Conservation (phyloP, 225 moss, liverwort and hornwort species). For the Polytrichum commune region DNA sequence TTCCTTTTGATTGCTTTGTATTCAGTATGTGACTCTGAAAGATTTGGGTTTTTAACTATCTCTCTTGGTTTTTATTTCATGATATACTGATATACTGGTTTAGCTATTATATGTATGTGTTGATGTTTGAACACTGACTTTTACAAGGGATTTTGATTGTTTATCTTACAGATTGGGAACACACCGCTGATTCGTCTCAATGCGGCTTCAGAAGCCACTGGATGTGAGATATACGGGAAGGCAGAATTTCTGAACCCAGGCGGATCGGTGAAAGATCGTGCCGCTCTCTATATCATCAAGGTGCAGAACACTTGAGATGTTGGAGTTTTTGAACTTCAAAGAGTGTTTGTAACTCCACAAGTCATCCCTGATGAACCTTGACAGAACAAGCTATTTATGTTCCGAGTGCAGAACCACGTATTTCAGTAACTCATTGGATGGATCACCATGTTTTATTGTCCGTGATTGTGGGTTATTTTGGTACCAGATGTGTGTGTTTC, state of each 20-base stretch:
- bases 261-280: constrained; percentile 95
- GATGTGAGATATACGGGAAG: constrained; percentile 97
- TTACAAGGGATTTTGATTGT: neutral
- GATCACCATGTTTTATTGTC: no score
- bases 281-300: constrained; percentile 89
- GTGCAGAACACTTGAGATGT: constrained; percentile 11
- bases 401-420: no score
- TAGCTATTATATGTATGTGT: neutral
- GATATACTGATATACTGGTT: neutral
- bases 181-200: constrained; percentile 86
- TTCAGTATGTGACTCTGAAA: neutral
- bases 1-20: no score
- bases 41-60: neutral
- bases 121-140: constrained; percentile 1
- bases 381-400: no score
- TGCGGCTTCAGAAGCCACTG: constrained; percentile 83
- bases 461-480: no score
- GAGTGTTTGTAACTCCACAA: no score
- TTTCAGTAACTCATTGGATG: no score
- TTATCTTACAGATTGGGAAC: constrained; percentile 59
- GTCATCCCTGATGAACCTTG: no score
- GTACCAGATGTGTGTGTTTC: no score
- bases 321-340: no score
- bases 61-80: neutral
- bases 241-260: constrained; percentile 96